Percentiles rank a stretch among this genome's conserved stretches.
These are phyloP conservation scores for Psilocybe tampanensis DNA, from an alignment of 768 basidiomycete genomes.

Conservation along the genomic window DNA sequence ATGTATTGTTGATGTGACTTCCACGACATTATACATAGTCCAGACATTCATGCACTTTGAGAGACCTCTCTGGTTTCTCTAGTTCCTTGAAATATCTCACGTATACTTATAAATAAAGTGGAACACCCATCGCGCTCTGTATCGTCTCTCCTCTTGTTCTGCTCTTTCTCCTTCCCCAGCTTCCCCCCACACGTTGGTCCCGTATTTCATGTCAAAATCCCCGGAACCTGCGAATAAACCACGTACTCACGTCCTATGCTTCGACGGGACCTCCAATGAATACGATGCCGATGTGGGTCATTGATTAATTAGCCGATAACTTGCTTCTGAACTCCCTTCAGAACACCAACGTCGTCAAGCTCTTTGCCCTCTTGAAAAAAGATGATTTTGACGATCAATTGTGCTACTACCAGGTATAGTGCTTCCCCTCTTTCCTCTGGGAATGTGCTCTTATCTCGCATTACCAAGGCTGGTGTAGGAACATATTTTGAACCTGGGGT, in stretches of 20 bases:
- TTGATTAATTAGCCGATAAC: neutral
- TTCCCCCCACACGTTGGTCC: neutral
- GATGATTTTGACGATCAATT: constrained; percentile 58
- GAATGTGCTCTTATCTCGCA: neutral
- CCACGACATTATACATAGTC: too few relatives aligned
- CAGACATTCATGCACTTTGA: constrained; percentile 1
- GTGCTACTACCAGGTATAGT: constrained; percentile 68
- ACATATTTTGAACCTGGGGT: constrained; percentile 62
- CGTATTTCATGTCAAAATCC: neutral
- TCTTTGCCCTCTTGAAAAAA: constrained; percentile 70
- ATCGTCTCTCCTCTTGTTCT: neutral
- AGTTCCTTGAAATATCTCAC: neutral
- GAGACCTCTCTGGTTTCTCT: neutral
- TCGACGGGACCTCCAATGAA: constrained; percentile 66
- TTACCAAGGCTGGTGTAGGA: constrained; percentile 45
- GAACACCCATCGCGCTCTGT: neutral
- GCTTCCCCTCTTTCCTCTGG: neutral
- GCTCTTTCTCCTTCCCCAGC: neutral
- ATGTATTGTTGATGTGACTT: constrained; percentile 1
- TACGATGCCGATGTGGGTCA: constrained; percentile 48
- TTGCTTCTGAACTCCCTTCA: neutral
- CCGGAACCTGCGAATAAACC: constrained; percentile 2
- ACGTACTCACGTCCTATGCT: constrained; percentile 56
- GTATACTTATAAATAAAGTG: constrained; percentile 10
- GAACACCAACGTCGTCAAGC: constrained; percentile 73